Conservation (phyloP, 257 asterid species). For the Solanum chiquidenum region DNA sequence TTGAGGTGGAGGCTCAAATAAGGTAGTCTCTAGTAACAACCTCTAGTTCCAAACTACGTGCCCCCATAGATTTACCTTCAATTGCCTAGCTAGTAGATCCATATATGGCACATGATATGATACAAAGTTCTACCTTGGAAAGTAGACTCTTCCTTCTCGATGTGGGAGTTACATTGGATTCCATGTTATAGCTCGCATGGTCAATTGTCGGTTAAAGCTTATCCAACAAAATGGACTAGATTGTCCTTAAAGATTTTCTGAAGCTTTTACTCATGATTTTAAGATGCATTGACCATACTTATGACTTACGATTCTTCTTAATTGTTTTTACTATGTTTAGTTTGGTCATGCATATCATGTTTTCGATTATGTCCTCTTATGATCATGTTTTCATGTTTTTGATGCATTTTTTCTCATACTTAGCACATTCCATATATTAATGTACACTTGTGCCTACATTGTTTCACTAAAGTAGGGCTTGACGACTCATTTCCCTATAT, state of each 20-base stretch:
- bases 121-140: background rate
- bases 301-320: background rate
- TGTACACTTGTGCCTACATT: background rate
- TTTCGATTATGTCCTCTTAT: background rate
- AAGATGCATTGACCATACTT: background rate
- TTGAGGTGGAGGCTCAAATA: background rate
- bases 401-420: background rate
- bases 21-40: background rate
- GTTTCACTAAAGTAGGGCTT: background rate
- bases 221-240: background rate
- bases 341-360: background rate
- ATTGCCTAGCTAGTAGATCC: background rate
- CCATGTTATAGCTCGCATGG: background rate
- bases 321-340: too few relatives aligned
- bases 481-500: background rate
- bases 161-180: background rate
- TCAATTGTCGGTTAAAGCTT: background rate
- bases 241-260: background rate
- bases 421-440: background rate
- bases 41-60: background rate
- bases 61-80: background rate
- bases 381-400: background rate
- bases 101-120: background rate
- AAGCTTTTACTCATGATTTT: background rate
- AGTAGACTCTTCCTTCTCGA: background rate